A percentile compares a stretch with the other conserved stretches of the same genome.
Conservation (phyloP, 768 basidiomycete species). For the Pholiota conissans region DNA sequence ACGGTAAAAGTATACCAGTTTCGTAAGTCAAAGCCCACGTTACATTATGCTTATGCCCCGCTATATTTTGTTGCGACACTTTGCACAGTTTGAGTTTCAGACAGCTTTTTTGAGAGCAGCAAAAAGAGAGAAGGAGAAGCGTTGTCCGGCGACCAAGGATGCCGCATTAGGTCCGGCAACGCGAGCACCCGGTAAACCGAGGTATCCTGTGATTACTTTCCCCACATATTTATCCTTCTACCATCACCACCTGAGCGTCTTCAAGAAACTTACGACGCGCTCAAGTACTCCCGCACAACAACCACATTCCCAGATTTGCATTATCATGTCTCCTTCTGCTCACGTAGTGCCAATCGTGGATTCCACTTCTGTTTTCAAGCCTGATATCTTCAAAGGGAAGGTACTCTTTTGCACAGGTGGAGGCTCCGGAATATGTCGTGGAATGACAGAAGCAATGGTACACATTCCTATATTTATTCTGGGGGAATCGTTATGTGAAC, state of each 20-base stretch:
- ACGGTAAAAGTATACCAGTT: neutral
- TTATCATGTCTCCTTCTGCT: slow-evolving; percentile 38
- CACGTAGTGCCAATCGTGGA: slow-evolving; percentile 46
- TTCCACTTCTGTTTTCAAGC: slow-evolving; percentile 69
- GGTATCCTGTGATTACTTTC: neutral
- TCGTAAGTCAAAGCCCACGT: neutral
- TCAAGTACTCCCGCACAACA: neutral
- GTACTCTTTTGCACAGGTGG: slow-evolving; percentile 92
- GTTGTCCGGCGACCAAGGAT: neutral
- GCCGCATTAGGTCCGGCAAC: neutral
- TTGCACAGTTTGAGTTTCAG: neutral
- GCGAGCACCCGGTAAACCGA: neutral
- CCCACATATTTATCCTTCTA: neutral
- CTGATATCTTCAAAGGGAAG: slow-evolving; percentile 86
- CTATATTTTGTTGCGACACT: neutral
- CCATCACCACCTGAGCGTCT: neutral
- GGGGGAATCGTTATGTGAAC: slow-evolving; percentile 3
- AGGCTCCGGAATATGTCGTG: slow-evolving; percentile 89
- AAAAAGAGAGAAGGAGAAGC: neutral
- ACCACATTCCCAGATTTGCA: neutral
- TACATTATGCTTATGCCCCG: neutral
- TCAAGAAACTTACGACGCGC: neutral
- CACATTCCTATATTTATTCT: slow-evolving; percentile 23
- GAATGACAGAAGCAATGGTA: slow-evolving; percentile 84
- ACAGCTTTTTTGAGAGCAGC: neutral